Percentiles rank a stretch among this genome's conserved stretches.
These are phyloP conservation scores for Linnemannia exigua DNA, from an alignment of 192 early-diverging fungal genomes.

Conservation along the genomic window DNA sequence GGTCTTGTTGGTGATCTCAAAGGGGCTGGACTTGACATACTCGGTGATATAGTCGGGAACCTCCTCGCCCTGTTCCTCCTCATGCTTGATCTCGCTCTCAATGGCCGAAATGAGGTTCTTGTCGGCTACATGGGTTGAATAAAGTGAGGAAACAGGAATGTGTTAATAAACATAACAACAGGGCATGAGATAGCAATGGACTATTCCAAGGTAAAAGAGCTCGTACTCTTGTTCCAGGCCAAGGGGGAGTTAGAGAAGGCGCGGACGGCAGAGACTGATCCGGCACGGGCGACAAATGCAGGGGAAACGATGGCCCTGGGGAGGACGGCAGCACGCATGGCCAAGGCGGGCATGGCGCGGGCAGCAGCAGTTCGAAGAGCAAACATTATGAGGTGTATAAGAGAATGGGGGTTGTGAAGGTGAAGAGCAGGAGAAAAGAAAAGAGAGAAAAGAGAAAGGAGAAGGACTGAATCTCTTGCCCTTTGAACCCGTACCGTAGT, in stretches of 20 bases:
- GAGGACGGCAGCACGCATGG: constrained; percentile 43
- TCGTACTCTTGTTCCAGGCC: constrained; percentile 44
- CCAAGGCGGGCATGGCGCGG: constrained; percentile 55
- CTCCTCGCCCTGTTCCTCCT: constrained; percentile 53
- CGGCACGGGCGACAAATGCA: constrained; percentile 39
- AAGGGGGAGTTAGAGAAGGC: constrained; percentile 46
- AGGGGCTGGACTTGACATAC: constrained; percentile 50
- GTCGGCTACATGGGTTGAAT: constrained; percentile 24
- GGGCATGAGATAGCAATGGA: neutral
- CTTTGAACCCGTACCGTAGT: neutral
- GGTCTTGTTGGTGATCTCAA: constrained; percentile 82
- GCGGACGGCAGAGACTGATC: constrained; percentile 34
- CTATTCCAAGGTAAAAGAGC: neutral
- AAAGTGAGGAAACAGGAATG: neutral
- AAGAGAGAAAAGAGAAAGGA: neutral
- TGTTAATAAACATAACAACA: neutral
- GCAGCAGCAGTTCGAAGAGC: constrained; percentile 48
- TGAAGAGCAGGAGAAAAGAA: neutral
- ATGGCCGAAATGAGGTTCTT: constrained; percentile 34
- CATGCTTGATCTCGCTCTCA: constrained; percentile 53
- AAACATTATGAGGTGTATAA: constrained; percentile 23
- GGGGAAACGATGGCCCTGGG: constrained; percentile 32
- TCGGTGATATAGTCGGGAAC: constrained; percentile 48
- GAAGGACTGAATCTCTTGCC: neutral
- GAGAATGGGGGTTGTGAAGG: neutral